A percentile compares a stretch with the other conserved stretches of the same genome.
These are phyloP conservation scores for Castanea mollissima DNA, from an alignment of 306 rosid genomes.

Conservation along the genomic window DNA sequence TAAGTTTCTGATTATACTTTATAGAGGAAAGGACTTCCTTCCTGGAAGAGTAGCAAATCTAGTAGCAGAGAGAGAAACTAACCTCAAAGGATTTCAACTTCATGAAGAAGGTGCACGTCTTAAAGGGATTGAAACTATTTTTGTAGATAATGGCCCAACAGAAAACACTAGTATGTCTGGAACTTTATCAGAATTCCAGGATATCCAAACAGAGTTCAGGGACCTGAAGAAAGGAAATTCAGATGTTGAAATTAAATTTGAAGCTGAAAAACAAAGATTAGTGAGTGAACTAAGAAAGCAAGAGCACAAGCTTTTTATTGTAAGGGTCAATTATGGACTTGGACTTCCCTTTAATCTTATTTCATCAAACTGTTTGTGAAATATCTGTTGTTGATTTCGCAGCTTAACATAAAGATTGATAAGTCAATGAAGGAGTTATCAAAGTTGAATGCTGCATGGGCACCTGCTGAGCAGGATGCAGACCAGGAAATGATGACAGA, in stretches of 20 bases:
- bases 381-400: constrained; percentile 24
- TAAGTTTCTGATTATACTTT: constrained; percentile 65
- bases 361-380: background rate
- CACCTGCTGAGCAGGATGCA: constrained; percentile 46
- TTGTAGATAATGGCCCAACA: constrained; percentile 34
- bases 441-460: constrained; percentile 58
- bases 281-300: constrained; percentile 51
- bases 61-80: constrained; percentile 60
- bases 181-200: constrained; percentile 62
- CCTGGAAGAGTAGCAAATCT: constrained; percentile 51
- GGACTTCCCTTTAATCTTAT: constrained; percentile 16
- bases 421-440: constrained; percentile 51
- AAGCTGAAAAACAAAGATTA: constrained; percentile 59
- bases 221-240: constrained; percentile 17
- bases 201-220: constrained; percentile 39
- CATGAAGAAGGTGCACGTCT: constrained; percentile 64
- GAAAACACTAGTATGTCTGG: constrained; percentile 48
- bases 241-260: constrained; percentile 45
- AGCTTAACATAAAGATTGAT: constrained; percentile 71
- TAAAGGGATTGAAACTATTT: constrained; percentile 47
- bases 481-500: constrained; percentile 71
- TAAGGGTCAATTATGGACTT: constrained; percentile 39
- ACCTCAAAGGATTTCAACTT: constrained; percentile 55
- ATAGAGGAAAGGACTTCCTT: constrained; percentile 86
- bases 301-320: constrained; percentile 54